Base-by-base conservation (phyloP, 2,329 filamentous ascomycete genomes). In the Penicillium sp. region DNA sequence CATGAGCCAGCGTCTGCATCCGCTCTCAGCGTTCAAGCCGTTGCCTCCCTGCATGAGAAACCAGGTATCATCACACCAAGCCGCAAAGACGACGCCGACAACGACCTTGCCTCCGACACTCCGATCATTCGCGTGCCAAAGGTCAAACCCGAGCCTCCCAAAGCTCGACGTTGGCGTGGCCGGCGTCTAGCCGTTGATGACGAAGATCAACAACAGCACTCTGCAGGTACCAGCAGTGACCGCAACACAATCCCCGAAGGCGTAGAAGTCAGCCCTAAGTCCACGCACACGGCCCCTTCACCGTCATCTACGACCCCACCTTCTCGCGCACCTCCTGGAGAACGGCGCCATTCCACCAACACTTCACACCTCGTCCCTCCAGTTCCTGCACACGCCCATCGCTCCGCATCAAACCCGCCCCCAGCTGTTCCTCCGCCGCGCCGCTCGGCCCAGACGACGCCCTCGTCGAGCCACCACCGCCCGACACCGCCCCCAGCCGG, bases 31-130 rank as follows among this genome's bases (percentile, higher is more conserved):
- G 87, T 94, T 42, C 78, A 84, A 30, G 88, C 94, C 62, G 84
- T 95, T 38, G 90, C 90, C 6, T 83, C 84, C 10, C 87, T 91
- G 40, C 89, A 81, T 68, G 90, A 92, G 72, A 91, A 89, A 69
- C 90, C 90, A 0, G 90, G 88, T 1, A 84, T 92, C 20, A 85
- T 91, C 63, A 91, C 90, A 16, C 90, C 89, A 5, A 90, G 89
- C 66, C 80, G 86, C 42, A 73, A 69, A 51, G 65, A 71, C 42
- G 83, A 57, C 50, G 40, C 53, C 42, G 41, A 46, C 48, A 27
- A 54, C 57, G 57, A 62, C 55, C 43, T 63, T 48, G 47, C 46
- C 50, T 36, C 62, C 38, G 58, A 54, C 22, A 48, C 62, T 5
- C 58, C 58, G 24, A 52, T 35, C 38, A 47, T 57, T 36, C 59